A percentile compares a stretch with the other conserved stretches of the same genome.
Evolutionary conservation across 2,329 filamentous ascomycete species (phyloP).

Genomic region (Gremmenia infestans): DNA sequence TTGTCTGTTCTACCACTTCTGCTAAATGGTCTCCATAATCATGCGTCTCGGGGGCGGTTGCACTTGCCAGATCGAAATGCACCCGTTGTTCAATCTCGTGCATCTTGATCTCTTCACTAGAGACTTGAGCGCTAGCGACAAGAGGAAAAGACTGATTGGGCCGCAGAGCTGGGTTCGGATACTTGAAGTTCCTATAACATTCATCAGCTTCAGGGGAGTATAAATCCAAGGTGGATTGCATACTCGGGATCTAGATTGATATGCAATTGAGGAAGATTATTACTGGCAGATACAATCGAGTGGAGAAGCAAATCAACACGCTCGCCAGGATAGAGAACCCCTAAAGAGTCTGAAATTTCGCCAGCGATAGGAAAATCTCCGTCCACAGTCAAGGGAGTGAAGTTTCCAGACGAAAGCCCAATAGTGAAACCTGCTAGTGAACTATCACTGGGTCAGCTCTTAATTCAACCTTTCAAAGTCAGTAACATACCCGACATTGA

Average conservation of each 20-base stretch:
- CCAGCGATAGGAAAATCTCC: slow-evolving; percentile 31
- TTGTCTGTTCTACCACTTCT: slow-evolving; percentile 32
- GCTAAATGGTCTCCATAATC: not conserved
- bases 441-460: not conserved
- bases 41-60: not conserved
- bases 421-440: slow-evolving; percentile 20
- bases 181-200: slow-evolving; percentile 37
- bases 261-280: slow-evolving; percentile 8
- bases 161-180: slow-evolving; percentile 38
- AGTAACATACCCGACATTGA: slow-evolving; percentile 38
- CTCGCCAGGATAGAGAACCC: slow-evolving; percentile 37
- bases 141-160: slow-evolving; percentile 35
- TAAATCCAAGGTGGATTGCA: not conserved
- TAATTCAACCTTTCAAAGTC: not conserved
- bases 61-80: slow-evolving; percentile 22
- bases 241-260: slow-evolving; percentile 35
- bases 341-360: slow-evolving; percentile 30
- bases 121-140: not conserved
- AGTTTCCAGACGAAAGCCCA: slow-evolving; percentile 5
- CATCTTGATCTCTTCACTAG: not conserved
- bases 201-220: not conserved
- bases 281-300: not conserved
- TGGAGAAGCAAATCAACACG: slow-evolving; percentile 34
- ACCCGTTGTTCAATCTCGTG: not conserved
- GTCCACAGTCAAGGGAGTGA: slow-evolving; percentile 31